phyloP scores from a whole-genome alignment of 1,139 yeast species.

The Pichia sp. region DNA sequence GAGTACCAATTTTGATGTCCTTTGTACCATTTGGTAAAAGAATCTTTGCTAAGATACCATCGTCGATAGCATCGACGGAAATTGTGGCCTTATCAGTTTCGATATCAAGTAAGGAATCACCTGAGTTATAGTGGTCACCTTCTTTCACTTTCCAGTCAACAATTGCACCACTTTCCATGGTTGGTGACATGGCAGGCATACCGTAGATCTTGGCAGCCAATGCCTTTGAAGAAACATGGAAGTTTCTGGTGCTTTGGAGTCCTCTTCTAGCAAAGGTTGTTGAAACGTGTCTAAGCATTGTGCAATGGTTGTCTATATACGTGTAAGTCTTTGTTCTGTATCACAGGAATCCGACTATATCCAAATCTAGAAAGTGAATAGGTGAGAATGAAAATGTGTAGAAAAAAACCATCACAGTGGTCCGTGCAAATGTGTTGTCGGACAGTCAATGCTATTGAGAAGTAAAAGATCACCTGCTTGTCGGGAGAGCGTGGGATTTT shows the following conservation, averaged over 20 bases:
- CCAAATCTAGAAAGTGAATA: too few relatives aligned
- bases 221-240: not conserved
- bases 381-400: too few relatives aligned
- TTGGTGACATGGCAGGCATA: conserved; percentile 99
- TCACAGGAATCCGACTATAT: too few relatives aligned
- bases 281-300: not conserved
- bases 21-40: conserved; percentile 68
- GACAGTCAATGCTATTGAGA: too few relatives aligned
- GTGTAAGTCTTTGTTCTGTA: too few relatives aligned
- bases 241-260: conserved; percentile 2
- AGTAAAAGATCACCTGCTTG: too few relatives aligned
- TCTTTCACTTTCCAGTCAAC: conserved; percentile 89
- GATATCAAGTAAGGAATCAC: conserved; percentile 84
- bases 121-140: conserved; percentile 76
- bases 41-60: conserved; percentile 84
- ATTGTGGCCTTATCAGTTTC: conserved; percentile 95
- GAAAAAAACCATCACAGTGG: too few relatives aligned
- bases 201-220: conserved; percentile 60
- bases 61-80: conserved; percentile 92
- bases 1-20: conserved; percentile 81
- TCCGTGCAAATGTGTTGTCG: too few relatives aligned
- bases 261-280: not conserved
- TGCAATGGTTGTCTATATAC: not conserved
- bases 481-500: conserved; percentile 5
- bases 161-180: conserved; percentile 98